phyloP scores from a whole-genome alignment of 306 rosid genomes.

The Cercis canadensis region DNA sequence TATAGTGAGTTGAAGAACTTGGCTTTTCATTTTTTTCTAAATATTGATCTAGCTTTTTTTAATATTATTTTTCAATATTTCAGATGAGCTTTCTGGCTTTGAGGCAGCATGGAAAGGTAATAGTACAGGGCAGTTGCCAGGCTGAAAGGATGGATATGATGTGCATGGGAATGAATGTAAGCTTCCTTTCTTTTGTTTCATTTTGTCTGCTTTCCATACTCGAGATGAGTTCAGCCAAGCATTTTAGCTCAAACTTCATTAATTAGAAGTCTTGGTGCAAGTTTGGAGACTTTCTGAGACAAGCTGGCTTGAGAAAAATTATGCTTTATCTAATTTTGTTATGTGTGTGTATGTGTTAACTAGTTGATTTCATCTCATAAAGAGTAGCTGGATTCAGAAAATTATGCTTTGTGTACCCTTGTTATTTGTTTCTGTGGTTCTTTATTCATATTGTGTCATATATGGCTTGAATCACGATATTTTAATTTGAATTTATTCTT shows the following conservation, averaged over 20 bases:
- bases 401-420: neutral
- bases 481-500: neutral
- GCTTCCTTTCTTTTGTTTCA: conserved; percentile 12
- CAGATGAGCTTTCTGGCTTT: conserved; percentile 80
- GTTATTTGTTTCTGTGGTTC: neutral
- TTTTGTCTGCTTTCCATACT: neutral
- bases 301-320: neutral
- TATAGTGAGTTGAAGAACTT: neutral
- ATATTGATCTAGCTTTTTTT: neutral
- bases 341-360: no score
- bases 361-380: no score
- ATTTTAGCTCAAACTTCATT: neutral
- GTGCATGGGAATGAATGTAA: conserved; percentile 44
- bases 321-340: no score
- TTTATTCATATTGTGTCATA: no score
- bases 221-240: neutral
- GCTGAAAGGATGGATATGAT: conserved; percentile 42
- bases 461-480: conserved; percentile 9
- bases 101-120: conserved; percentile 80
- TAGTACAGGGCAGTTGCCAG: conserved; percentile 40
- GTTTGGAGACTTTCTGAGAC: neutral
- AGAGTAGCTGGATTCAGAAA: neutral
- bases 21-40: neutral
- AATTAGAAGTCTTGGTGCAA: neutral
- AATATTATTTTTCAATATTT: neutral